Conservation (phyloP, 352 stramenopile species). For the Pythium chondricola region DNA sequence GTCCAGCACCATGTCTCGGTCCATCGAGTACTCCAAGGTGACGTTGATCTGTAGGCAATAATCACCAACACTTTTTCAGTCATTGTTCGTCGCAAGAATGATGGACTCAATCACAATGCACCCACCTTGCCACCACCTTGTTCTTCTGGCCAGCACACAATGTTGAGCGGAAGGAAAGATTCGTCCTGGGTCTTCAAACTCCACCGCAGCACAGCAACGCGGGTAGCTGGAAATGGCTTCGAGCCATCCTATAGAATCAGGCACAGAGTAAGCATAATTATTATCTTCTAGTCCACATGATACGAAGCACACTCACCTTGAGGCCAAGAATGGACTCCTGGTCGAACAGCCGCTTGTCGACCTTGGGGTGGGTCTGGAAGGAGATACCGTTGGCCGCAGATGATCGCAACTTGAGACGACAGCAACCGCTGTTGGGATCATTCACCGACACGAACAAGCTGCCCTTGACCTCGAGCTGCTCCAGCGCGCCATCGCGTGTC, state of each 20-base stretch:
- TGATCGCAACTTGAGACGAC: slow-evolving; percentile 67
- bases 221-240: slow-evolving; percentile 78
- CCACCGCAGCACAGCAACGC: slow-evolving; percentile 80
- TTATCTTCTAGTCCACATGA: no score
- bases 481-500: slow-evolving; percentile 71
- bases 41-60: slow-evolving; percentile 83
- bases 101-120: background rate
- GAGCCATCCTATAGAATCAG: slow-evolving; percentile 35
- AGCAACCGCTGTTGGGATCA: slow-evolving; percentile 57
- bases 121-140: slow-evolving; percentile 71
- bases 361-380: slow-evolving; percentile 83
- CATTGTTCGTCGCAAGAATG: background rate
- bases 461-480: slow-evolving; percentile 85
- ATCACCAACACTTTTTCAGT: background rate
- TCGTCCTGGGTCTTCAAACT: slow-evolving; percentile 86
- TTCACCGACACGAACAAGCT: slow-evolving; percentile 83
- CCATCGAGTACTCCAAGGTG: slow-evolving; percentile 84
- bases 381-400: slow-evolving; percentile 63
- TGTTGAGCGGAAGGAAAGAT: slow-evolving; percentile 77
- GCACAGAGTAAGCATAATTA: no score
- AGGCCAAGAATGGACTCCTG: slow-evolving; percentile 71
- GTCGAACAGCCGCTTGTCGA: slow-evolving; percentile 86
- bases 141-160: slow-evolving; percentile 86
- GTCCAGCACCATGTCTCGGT: slow-evolving; percentile 83
- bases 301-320: slow-evolving; percentile 25